A percentile compares a stretch with the other conserved stretches of the same genome.
phyloP scores from a whole-genome alignment of 495 filamentous ascomycete species.

The Penicillium cataractarum region DNA sequence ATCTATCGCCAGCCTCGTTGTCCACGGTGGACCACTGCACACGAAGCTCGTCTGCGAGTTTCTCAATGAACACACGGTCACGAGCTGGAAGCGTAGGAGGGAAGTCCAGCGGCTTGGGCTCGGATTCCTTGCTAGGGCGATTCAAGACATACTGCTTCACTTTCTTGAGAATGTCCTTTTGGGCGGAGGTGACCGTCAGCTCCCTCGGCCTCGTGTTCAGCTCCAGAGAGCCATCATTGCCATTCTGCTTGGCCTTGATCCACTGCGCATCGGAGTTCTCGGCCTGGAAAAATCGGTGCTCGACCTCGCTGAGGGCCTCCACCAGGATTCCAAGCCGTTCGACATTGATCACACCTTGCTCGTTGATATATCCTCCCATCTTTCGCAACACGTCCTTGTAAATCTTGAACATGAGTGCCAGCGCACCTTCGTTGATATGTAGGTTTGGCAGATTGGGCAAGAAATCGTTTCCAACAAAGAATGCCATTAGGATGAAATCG shows the following conservation, averaged over 20 bases:
- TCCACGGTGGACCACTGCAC: slow-evolving; percentile 80
- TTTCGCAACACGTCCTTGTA: slow-evolving; percentile 90
- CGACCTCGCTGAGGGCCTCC: slow-evolving; percentile 80
- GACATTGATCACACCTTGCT: slow-evolving; percentile 87
- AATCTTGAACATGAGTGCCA: slow-evolving; percentile 94
- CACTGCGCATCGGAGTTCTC: slow-evolving; percentile 88
- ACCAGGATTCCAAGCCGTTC: slow-evolving; percentile 76
- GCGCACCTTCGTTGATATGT: slow-evolving; percentile 97
- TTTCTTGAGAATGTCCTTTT: slow-evolving; percentile 78
- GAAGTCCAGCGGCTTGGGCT: slow-evolving; percentile 65
- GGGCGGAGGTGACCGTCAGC: slow-evolving; percentile 75
- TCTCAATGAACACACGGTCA: slow-evolving; percentile 90
- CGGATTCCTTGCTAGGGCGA: slow-evolving; percentile 49
- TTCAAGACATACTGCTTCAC: slow-evolving; percentile 81
- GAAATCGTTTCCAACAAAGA: slow-evolving; percentile 99
- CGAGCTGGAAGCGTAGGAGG: slow-evolving; percentile 74
- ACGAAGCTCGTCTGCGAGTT: slow-evolving; percentile 79
- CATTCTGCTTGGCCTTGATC: slow-evolving; percentile 76
- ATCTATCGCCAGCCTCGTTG: slow-evolving; percentile 76
- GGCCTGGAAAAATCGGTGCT: slow-evolving; percentile 87
- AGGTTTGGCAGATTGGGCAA: slow-evolving; percentile 93
- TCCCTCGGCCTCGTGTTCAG: slow-evolving; percentile 61
- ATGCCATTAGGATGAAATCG: slow-evolving; percentile 99
- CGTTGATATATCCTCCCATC: slow-evolving; percentile 95
- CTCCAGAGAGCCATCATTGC: slow-evolving; percentile 51